Percentiles rank a stretch among this genome's conserved stretches.
These are phyloP conservation scores for Clavispora phyllophila DNA, from an alignment of 805 yeast genomes.

Conservation along the genomic window DNA sequence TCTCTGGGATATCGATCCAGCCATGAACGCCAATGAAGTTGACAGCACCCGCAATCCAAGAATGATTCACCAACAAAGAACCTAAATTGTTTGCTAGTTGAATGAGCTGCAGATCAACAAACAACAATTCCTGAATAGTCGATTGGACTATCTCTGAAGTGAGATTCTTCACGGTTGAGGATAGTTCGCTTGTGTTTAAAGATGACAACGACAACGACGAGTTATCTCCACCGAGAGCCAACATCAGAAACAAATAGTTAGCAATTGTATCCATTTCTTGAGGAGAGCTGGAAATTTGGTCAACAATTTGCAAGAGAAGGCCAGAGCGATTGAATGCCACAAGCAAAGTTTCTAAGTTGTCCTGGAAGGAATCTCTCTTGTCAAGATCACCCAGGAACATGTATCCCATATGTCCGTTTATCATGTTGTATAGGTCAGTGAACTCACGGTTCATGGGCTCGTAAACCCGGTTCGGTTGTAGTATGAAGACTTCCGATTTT, in stretches of 20 bases:
- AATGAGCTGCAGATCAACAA: constrained; percentile 26
- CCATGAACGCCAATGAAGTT: constrained; percentile 31
- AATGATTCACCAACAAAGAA: constrained; percentile 19
- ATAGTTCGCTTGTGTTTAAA: background rate
- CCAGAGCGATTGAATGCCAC: constrained; percentile 22
- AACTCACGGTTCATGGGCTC: constrained; percentile 11
- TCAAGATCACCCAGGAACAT: background rate
- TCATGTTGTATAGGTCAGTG: constrained; percentile 4
- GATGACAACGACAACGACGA: background rate
- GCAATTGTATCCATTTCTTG: constrained; percentile 25
- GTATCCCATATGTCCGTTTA: background rate
- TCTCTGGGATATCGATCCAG: constrained; percentile 22
- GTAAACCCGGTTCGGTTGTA: background rate
- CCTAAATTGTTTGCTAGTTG: constrained; percentile 24
- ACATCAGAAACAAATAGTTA: constrained; percentile 14
- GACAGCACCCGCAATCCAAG: constrained; percentile 28
- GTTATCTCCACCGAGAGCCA: constrained; percentile 3
- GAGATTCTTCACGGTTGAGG: background rate
- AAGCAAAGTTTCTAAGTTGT: constrained; percentile 11
- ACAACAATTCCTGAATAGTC: constrained; percentile 21
- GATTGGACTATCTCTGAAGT: constrained; percentile 25
- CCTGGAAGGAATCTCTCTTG: constrained; percentile 9
- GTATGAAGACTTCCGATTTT: constrained; percentile 1
- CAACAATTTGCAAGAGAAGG: constrained; percentile 19
- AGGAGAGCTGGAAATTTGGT: constrained; percentile 28